Evolutionary conservation across 768 basidiomycete species (phyloP).

Genomic region (Amanita pseudoporphyria): DNA sequence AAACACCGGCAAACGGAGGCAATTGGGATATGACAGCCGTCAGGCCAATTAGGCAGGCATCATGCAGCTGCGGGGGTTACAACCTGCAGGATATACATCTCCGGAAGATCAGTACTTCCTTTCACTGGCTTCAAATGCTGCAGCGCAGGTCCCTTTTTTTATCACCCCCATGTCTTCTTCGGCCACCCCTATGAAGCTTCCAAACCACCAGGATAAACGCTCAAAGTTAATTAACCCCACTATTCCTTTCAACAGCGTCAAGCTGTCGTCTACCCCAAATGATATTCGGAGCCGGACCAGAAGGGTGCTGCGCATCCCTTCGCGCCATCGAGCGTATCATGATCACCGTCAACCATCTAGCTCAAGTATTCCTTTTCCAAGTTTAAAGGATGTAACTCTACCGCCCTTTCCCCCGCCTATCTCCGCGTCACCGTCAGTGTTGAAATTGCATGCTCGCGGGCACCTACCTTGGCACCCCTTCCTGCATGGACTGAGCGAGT

Average conservation of each 20-base stretch:
- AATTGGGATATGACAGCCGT: neutral
- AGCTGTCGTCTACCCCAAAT: neutral
- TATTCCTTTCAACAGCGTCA: neutral
- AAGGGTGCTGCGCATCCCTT: neutral
- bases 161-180: neutral
- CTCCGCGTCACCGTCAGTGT: neutral
- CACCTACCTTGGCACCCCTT: neutral
- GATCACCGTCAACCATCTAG: neutral
- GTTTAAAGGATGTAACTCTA: neutral
- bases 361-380: neutral
- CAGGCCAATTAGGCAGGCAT: neutral
- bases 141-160: neutral
- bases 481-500: constrained; percentile 6
- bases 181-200: neutral
- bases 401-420: neutral
- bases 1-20: neutral
- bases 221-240: neutral
- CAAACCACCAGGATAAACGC: neutral
- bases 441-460: neutral
- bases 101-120: neutral
- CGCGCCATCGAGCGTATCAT: neutral
- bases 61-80: neutral
- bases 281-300: neutral
- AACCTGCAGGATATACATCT: neutral
- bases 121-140: neutral